Conservation (phyloP, 805 yeast species). For the Saccharomycopsis oosterbeekiorum region DNA sequence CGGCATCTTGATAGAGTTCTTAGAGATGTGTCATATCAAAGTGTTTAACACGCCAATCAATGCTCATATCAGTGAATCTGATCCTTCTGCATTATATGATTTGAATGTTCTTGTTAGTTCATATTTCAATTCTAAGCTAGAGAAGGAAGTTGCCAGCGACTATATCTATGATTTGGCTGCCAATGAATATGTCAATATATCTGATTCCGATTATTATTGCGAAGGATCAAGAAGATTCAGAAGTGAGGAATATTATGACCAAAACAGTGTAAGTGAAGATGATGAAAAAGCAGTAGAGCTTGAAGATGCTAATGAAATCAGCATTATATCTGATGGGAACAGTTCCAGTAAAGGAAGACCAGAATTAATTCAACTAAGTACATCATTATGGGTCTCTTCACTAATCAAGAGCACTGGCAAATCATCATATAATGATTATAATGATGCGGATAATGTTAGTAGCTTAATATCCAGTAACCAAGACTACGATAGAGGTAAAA, state of each 20-base stretch:
- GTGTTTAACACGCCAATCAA: constrained; percentile 12
- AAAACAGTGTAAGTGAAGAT: not conserved
- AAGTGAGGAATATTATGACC: not conserved
- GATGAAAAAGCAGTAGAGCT: not conserved
- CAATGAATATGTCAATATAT: not conserved
- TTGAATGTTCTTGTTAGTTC: constrained; percentile 6
- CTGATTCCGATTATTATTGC: not conserved
- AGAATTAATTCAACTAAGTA: constrained; percentile 5
- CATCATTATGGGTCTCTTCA: constrained; percentile 18
- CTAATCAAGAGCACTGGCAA: constrained; percentile 12
- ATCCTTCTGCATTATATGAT: constrained; percentile 3
- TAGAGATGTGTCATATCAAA: constrained; percentile 11
- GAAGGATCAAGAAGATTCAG: not conserved
- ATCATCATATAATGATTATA: not conserved
- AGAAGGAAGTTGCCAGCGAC: not conserved
- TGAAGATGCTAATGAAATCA: not conserved
- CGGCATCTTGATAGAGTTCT: constrained; percentile 5
- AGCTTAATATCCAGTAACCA: not conserved
- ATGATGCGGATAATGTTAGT: not conserved
- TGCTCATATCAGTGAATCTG: constrained; percentile 3
- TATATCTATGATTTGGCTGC: not conserved
- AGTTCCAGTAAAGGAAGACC: not conserved
- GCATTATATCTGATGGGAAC: not conserved
- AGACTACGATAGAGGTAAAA: not conserved
- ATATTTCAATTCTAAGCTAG: constrained; percentile 6